Conservation (phyloP, 805 yeast species). For the Zygosaccharomyces lentus region DNA sequence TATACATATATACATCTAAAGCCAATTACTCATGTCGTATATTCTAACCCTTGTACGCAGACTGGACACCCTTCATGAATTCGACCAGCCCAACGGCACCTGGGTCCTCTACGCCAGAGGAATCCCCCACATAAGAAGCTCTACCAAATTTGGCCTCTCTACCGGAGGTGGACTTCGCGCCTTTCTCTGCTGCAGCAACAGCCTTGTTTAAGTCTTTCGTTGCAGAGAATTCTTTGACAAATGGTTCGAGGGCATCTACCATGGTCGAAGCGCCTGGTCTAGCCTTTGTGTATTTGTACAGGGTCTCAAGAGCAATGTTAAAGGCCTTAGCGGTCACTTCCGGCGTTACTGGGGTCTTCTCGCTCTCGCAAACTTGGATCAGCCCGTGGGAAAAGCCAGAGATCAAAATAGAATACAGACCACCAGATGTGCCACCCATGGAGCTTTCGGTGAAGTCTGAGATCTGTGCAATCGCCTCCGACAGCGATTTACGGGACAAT, state of each 20-base stretch:
- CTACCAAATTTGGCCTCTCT: constrained; percentile 87
- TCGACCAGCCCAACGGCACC: constrained; percentile 86
- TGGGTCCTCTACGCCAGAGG: constrained; percentile 74
- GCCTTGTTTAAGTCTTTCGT: constrained; percentile 57
- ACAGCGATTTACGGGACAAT: constrained; percentile 39
- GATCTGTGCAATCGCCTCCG: constrained; percentile 60
- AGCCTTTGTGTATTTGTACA: constrained; percentile 84
- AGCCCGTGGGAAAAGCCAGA: constrained; percentile 66
- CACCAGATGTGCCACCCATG: constrained; percentile 99
- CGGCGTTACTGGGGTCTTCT: constrained; percentile 30
- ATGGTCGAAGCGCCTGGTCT: constrained; percentile 84
- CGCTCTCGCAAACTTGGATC: constrained; percentile 25
- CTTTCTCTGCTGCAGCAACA: constrained; percentile 61
- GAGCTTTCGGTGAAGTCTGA: constrained; percentile 80
- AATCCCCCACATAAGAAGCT: constrained; percentile 87
- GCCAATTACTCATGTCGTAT: not conserved
- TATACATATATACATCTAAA: not conserved
- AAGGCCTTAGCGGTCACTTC: constrained; percentile 47
- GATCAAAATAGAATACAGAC: constrained; percentile 78
- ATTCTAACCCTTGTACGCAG: constrained; percentile 7
- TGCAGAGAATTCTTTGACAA: constrained; percentile 55
- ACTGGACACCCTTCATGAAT: constrained; percentile 39
- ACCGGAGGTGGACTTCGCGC: constrained; percentile 71
- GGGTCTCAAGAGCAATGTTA: constrained; percentile 57
- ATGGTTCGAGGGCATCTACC: constrained; percentile 86